Percentiles rank a stretch among this genome's conserved stretches.
phyloP scores from a whole-genome alignment of 768 basidiomycete species.

The Boletus huronensis region DNA sequence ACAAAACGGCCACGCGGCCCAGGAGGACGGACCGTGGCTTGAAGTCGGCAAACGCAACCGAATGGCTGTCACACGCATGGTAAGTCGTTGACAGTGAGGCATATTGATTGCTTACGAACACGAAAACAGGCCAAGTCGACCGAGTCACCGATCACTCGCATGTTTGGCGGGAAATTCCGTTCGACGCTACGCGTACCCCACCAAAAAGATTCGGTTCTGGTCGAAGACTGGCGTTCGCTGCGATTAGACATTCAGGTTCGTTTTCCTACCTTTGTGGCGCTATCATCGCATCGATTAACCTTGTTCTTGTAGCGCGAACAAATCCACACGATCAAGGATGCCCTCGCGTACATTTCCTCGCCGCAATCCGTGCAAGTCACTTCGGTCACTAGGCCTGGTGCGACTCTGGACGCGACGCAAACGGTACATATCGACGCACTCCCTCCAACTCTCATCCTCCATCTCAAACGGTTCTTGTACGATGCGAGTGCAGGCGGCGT shows the following conservation, averaged over 20 bases:
- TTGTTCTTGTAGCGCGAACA: constrained; percentile 52
- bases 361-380: constrained; percentile 79
- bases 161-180: constrained; percentile 92
- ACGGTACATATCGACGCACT: constrained; percentile 75
- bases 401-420: constrained; percentile 68
- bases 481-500: constrained; percentile 72
- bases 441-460: constrained; percentile 81
- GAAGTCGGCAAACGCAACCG: constrained; percentile 92
- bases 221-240: constrained; percentile 90
- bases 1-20: constrained; percentile 15
- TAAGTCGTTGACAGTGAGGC: constrained; percentile 36
- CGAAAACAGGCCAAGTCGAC: constrained; percentile 60
- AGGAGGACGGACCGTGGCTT: constrained; percentile 76
- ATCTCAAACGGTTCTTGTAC: constrained; percentile 90
- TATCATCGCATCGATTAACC: neutral
- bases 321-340: constrained; percentile 78
- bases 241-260: constrained; percentile 84
- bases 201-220: constrained; percentile 79
- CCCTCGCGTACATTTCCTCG: constrained; percentile 69
- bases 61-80: constrained; percentile 73
- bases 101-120: neutral
- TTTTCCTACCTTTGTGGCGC: neutral
- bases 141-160: constrained; percentile 85
- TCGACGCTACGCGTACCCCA: constrained; percentile 78
- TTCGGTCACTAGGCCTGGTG: constrained; percentile 50